Base-by-base conservation (phyloP, 2,329 filamentous ascomycete species). In the Ascochyta clinopodiicola region DNA sequence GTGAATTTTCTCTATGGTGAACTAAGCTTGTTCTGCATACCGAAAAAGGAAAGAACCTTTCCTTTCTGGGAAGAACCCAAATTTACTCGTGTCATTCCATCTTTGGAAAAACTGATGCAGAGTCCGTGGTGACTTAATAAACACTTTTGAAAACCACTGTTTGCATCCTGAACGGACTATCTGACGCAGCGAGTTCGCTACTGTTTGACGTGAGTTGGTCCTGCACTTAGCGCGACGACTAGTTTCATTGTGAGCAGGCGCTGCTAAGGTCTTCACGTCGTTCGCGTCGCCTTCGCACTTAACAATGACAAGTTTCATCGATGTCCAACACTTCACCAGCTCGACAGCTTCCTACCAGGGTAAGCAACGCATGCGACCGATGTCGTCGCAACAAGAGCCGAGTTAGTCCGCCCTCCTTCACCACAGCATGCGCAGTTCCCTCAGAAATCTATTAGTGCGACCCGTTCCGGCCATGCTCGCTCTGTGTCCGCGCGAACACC, bases 381-480 rank as follows among this genome's bases (percentile, higher is more conserved):
- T 58, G 51, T 24, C 58, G 51, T 31, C 51, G 51, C 34, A 55
- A 58, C 27, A 58, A 60, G 21, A 58, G 51, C 32, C 38, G 55
- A 46, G 58, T 58, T 10, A 56, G 51, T 58, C 32, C 24, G n/a
- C 31, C 19, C n/a, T 24, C 8, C 27, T 17, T 7, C 12, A 29
- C 35, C 19, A 7, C 13, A 40, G 6, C 36, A 48, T 7, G 9
- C 36, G 25, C 44, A 38, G 25, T 25, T 19, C 21, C 43, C 51
- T 44, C n/a, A 48, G 22, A 22, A 7, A 25, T 32, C 36, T 21
- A 24, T n/a, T 44, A 75, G 72, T 76, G 73, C 46, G 73, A 76
- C 44, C 58, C 56, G 4, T 72, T 66, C 40, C 61, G 73, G 1
- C 72, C 74, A 44, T 76, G 74, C 57, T 69, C 71, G 3, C 58